Percentiles rank a stretch among this genome's conserved stretches.
These are phyloP conservation scores for Eimeria maxima DNA, from an alignment of 169 alveolate genomes.

Conservation along the genomic window DNA sequence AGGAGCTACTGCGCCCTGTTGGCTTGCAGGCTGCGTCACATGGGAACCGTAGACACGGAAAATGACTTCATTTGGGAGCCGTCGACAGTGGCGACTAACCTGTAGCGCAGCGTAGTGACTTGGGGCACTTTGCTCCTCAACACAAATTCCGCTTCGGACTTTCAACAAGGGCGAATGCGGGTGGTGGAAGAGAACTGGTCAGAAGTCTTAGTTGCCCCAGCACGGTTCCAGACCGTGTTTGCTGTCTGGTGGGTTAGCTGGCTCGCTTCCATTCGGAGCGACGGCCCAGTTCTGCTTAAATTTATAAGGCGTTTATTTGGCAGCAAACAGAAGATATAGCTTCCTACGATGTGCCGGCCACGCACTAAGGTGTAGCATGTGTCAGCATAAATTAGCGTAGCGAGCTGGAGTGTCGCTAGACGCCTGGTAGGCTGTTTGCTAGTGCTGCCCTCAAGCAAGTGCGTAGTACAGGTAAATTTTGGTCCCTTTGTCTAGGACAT, in stretches of 20 bases:
- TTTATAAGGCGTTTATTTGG: neutral
- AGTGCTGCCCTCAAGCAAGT: neutral
- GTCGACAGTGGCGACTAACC: slow-evolving; percentile 44
- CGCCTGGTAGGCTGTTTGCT: neutral
- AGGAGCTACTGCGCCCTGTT: neutral
- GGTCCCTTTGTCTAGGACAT: neutral
- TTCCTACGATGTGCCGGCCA: neutral
- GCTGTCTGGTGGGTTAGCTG: slow-evolving; percentile 13
- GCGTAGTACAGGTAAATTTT: neutral
- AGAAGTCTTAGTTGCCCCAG: slow-evolving; percentile 24
- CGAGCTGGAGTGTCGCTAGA: neutral
- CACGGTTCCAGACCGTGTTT: neutral
- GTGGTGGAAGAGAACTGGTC: neutral
- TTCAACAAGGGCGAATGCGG: slow-evolving; percentile 1
- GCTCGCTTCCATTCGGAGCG: slow-evolving; percentile 14
- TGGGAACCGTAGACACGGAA: slow-evolving; percentile 18
- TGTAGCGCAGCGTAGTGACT: slow-evolving; percentile 42
- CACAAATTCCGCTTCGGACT: slow-evolving; percentile 7
- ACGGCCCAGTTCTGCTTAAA: neutral
- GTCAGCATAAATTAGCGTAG: neutral
- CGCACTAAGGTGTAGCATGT: neutral
- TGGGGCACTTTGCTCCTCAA: slow-evolving; percentile 5
- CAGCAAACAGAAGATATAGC: neutral
- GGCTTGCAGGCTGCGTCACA: slow-evolving; percentile 26
- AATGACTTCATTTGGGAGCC: slow-evolving; percentile 45